phyloP scores from a whole-genome alignment of 202 grass and related monocot species.

The Zoysia matrella region DNA sequence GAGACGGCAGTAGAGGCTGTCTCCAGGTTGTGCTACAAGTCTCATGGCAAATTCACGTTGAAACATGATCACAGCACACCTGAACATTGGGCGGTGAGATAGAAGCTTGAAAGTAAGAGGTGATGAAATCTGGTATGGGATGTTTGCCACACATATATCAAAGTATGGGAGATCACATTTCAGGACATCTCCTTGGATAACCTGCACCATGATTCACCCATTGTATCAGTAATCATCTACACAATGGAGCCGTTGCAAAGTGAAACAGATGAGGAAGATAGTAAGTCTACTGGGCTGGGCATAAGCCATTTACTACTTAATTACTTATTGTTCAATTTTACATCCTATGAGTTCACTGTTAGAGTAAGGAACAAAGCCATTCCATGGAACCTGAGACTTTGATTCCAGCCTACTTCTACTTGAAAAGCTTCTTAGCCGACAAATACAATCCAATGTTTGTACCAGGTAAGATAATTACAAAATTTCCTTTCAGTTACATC shows the following conservation, averaged over 20 bases:
- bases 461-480: no score
- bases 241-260: not conserved
- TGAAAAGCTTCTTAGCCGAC: no score
- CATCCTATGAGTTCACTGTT: no score
- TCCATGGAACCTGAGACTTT: no score
- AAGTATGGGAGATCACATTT: conserved; percentile 96
- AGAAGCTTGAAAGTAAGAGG: conserved; percentile 90
- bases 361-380: no score
- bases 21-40: conserved; percentile 83
- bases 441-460: no score
- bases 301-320: not conserved
- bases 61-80: conserved; percentile 96
- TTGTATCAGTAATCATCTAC: conserved; percentile 1
- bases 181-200: conserved; percentile 94
- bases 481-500: not conserved
- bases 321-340: no score
- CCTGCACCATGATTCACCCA: conserved; percentile 42
- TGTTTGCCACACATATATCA: conserved; percentile 92
- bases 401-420: no score
- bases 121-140: conserved; percentile 92
- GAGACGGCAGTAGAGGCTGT: conserved; percentile 89
- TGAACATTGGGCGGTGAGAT: conserved; percentile 73
- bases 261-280: not conserved
- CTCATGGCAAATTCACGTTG: conserved; percentile 94
- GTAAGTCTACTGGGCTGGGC: not conserved